A percentile compares a stretch with the other conserved stretches of the same genome.
These are phyloP conservation scores for Tinospora cordifolia DNA, from an alignment of 164 flowering plant genomes.

Conservation along the genomic window DNA sequence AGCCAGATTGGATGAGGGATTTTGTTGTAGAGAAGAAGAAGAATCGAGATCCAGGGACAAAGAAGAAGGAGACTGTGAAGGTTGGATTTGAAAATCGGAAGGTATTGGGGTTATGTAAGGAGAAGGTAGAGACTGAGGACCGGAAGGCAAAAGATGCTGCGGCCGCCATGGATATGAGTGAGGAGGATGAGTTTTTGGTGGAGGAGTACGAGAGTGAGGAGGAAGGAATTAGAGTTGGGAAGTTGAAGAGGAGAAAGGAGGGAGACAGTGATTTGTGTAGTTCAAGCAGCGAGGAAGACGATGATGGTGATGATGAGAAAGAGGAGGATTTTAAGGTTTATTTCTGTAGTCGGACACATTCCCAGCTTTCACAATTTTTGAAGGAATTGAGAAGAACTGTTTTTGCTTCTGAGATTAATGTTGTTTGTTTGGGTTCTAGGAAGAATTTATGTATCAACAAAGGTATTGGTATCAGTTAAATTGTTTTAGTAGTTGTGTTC, in stretches of 20 bases:
- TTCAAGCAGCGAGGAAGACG: constrained; percentile 63
- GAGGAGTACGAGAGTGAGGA: constrained; percentile 88
- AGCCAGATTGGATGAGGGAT: constrained; percentile 89
- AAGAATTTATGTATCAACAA: constrained; percentile 83
- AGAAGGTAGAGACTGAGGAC: constrained; percentile 13
- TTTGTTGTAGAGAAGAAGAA: constrained; percentile 28
- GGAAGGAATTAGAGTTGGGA: constrained; percentile 29
- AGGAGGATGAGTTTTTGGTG: constrained; percentile 58
- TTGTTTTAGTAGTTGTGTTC: not conserved
- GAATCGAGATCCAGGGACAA: not conserved
- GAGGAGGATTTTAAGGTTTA: constrained; percentile 57
- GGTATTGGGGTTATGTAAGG: constrained; percentile 16
- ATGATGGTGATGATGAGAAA: constrained; percentile 31
- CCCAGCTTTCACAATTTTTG: constrained; percentile 91
- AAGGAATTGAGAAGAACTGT: constrained; percentile 75
- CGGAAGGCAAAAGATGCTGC: constrained; percentile 16
- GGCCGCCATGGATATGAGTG: constrained; percentile 27
- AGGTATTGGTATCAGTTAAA: constrained; percentile 31
- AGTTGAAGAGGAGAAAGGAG: constrained; percentile 43
- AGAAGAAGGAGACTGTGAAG: constrained; percentile 16
- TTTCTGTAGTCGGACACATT: constrained; percentile 92
- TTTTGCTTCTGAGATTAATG: constrained; percentile 53
- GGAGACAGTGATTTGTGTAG: constrained; percentile 27
- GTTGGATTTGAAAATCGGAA: constrained; percentile 8
- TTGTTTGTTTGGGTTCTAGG: constrained; percentile 77